Base-by-base conservation (phyloP, 1,139 yeast species). In the Kodamaea arcana region DNA sequence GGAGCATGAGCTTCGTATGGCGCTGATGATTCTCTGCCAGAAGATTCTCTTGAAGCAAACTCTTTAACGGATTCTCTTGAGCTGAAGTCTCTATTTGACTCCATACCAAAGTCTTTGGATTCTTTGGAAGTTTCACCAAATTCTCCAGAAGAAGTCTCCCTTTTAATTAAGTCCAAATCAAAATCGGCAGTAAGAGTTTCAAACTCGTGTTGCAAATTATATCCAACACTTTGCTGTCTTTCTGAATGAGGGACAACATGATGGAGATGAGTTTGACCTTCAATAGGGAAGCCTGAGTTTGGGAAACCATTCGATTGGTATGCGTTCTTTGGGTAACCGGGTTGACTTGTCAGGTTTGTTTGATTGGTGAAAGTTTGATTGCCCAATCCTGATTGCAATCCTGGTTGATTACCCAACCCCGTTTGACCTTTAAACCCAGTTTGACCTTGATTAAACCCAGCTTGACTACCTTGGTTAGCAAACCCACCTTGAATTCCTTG, bases 131-230 rank as follows among this genome's bases (percentile, higher is more conserved):
- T n/a, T n/a, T n/a, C n/a, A n/a, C n/a, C n/a, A n/a, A n/a, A n/a
- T n/a, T n/a, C n/a, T 18, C 22, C 22, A 18, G 9, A 6, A 7
- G 22, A 18, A 25, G 43, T 18, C 8, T 33, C 40, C 33, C 40
- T 40, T 27, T 47, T 40, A 24, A 34, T 57, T 47, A 69, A 60
- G 48, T 69, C 75, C 49, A 69, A 58, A 44, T 69, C 74, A 53
- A 69, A 64, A 43, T 69, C 74, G 17, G 68, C 71, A 31, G 68
- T 68, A 42, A 69, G 56, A 12, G 74, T 67, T 45, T 62, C 73
- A 48, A 65, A 69, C 52, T 62, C 77, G 38, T 62, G 75, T 53
- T 61, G 73, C 45, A 68, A 60, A 42, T 69, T 67, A 46, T 61
- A 61, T 9, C 73, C 69, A 28, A 70, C 71, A 46, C 69, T 63